Conservation (phyloP, 1,139 yeast genomes). For the Hyphopichia buzzinii region DNA sequence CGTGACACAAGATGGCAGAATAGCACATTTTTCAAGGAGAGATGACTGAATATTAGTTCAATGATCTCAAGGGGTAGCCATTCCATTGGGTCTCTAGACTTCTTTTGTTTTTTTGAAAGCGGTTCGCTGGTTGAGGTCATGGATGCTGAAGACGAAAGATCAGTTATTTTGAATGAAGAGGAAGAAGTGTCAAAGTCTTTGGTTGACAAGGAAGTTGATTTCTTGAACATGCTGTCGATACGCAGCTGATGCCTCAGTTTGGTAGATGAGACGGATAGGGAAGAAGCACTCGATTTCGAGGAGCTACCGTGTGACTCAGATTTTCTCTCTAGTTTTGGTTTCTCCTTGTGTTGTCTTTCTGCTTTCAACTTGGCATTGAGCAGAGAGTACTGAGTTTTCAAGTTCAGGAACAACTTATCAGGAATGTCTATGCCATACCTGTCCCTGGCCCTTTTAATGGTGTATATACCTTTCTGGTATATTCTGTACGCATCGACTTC, state of each 20-base stretch:
- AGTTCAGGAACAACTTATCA: slow-evolving; percentile 21
- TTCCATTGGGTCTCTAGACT: slow-evolving; percentile 25
- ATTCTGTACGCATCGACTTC: slow-evolving; percentile 41
- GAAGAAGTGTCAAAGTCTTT: neutral
- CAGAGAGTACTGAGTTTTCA: slow-evolving; percentile 23
- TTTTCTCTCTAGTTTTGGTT: neutral
- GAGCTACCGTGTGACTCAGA: neutral
- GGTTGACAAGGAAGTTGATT: neutral
- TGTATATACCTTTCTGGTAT: slow-evolving; percentile 42
- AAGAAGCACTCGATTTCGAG: neutral
- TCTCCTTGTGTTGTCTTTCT: slow-evolving; percentile 3
- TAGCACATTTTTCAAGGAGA: slow-evolving; percentile 21
- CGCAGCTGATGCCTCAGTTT: neutral
- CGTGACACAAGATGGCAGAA: slow-evolving; percentile 31
- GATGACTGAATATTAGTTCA: slow-evolving; percentile 21
- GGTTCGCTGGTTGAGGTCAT: neutral
- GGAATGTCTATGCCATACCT: slow-evolving; percentile 24
- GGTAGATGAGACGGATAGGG: neutral
- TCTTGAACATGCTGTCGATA: neutral
- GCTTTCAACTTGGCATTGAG: slow-evolving; percentile 24
- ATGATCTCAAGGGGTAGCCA: slow-evolving; percentile 32
- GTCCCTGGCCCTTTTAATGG: slow-evolving; percentile 25
- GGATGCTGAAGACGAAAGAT: neutral
- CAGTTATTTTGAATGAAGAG: neutral
- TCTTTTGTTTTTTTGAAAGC: slow-evolving; percentile 5